Evolutionary conservation across 2,329 filamentous ascomycete species (phyloP).

Genomic region (Shiraia sp.): DNA sequence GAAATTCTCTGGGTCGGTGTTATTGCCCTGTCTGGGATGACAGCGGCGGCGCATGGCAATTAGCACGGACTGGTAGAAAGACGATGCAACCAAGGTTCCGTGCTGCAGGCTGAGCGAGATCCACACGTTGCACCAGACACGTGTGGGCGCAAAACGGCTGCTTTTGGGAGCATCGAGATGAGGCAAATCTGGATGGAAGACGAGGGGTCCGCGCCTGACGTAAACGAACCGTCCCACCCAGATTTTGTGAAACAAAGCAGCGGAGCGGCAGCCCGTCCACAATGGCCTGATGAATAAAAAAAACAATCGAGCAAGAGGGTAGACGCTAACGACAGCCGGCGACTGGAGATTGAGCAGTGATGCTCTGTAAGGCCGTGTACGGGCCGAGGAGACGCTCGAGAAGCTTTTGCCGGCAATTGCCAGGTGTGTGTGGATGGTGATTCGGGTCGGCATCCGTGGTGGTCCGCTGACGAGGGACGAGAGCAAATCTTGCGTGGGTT

Average conservation of each 20-base stretch:
- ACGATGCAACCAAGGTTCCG: slow-evolving; percentile 15
- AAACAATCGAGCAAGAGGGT: too few species aligned
- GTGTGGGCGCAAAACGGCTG: slow-evolving; percentile 10
- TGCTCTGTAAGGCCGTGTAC: too few species aligned
- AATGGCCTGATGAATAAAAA: too few species aligned
- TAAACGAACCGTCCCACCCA: slow-evolving; percentile 2
- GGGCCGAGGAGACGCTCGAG: slow-evolving; percentile 17
- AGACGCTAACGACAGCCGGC: too few species aligned
- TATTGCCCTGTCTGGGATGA: too few species aligned
- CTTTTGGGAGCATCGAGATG: not conserved
- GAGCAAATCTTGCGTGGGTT: too few species aligned
- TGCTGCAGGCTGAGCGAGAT: not conserved
- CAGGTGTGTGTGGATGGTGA: slow-evolving; percentile 5
- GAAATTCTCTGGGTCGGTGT: too few species aligned
- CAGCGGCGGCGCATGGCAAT: too few species aligned
- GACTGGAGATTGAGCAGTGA: too few species aligned
- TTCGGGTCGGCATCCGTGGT: slow-evolving; percentile 13
- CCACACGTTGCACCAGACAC: slow-evolving; percentile 1
- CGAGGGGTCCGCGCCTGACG: slow-evolving; percentile 7
- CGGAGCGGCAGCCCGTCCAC: too few species aligned
- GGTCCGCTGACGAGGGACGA: too few species aligned
- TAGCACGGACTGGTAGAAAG: too few species aligned
- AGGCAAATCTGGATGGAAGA: slow-evolving; percentile 1
- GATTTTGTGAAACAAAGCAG: not conserved
- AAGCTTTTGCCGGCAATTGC: slow-evolving; percentile 14